Percentiles rank a stretch among this genome's conserved stretches.
Conservation (phyloP, 805 yeast genomes). For the Nakazawaea molendinolei region DNA sequence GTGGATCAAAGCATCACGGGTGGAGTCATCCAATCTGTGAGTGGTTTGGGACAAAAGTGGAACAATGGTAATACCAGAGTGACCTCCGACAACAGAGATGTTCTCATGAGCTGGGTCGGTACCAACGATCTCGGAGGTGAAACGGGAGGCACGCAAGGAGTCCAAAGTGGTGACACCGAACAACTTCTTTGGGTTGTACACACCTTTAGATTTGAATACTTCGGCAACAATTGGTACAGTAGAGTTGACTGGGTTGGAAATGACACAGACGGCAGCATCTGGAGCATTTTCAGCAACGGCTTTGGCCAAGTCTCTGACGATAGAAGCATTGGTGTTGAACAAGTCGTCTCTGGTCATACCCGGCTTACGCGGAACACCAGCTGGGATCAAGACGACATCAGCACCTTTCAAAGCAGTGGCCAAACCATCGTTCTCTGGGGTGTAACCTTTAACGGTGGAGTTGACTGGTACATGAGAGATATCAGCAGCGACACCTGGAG, state of each 20-base stretch:
- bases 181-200: conserved; percentile 84
- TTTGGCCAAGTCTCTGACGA: conserved; percentile 87
- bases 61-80: conserved; percentile 93
- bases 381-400: conserved; percentile 88
- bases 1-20: conserved; percentile 58
- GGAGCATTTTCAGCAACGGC: conserved; percentile 80
- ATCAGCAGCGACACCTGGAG: conserved; percentile 97
- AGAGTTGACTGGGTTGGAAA: conserved; percentile 95
- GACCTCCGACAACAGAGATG: conserved; percentile 93
- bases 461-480: conserved; percentile 90
- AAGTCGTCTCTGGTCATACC: conserved; percentile 98
- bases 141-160: conserved; percentile 83
- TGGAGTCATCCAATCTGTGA: conserved; percentile 61
- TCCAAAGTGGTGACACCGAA: conserved; percentile 97
- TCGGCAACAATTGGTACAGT: conserved; percentile 96
- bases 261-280: conserved; percentile 73
- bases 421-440: conserved; percentile 75
- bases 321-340: conserved; percentile 93
- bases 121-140: conserved; percentile 58
- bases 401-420: conserved; percentile 67
- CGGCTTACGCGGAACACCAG: conserved; percentile 98
- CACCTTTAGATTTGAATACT: conserved; percentile 78
- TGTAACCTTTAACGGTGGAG: conserved; percentile 81
- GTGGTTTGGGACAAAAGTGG: conserved; percentile 84
- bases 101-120: conserved; percentile 73